Evolutionary conservation across 352 stramenopile genomes (phyloP).

Genomic region (Thalassiosira exigua): DNA sequence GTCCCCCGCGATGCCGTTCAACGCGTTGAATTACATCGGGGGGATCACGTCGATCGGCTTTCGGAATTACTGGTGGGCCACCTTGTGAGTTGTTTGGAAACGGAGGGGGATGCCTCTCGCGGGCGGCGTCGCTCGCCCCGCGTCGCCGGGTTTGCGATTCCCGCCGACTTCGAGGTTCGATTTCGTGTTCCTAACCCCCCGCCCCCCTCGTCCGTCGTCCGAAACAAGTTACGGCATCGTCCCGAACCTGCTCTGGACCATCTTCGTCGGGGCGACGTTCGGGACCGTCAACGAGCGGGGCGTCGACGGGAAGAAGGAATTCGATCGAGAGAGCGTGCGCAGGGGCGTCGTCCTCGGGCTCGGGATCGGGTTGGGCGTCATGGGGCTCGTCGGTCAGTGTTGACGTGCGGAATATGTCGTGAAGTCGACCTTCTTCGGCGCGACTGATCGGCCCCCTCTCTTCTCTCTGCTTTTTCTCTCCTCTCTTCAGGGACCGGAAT

Average conservation of each 20-base stretch:
- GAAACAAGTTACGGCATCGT: no score
- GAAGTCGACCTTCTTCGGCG: no score
- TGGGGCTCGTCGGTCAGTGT: conserved; percentile 57
- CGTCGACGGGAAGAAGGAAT: conserved; percentile 51
- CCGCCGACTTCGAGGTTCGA: no score
- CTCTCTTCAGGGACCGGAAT: background rate
- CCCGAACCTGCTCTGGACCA: conserved; percentile 58
- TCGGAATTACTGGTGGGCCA: conserved; percentile 67
- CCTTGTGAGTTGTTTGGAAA: conserved; percentile 68
- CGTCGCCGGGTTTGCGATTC: no score
- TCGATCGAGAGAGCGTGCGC: conserved; percentile 51
- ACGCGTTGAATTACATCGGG: conserved; percentile 85
- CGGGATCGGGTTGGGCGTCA: conserved; percentile 64
- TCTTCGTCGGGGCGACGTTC: conserved; percentile 45
- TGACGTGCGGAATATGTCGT: no score
- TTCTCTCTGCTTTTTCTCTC: no score
- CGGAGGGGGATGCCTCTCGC: background rate
- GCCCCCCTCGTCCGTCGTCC: no score
- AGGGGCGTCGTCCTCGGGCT: conserved; percentile 66
- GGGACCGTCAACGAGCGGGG: conserved; percentile 43
- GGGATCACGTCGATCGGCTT: conserved; percentile 82
- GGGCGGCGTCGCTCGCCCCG: no score
- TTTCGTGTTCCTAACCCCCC: no score
- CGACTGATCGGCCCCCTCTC: no score
- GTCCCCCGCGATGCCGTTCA: conserved; percentile 87